Conservation (phyloP, 768 basidiomycete genomes). For the Rhizopogon roseolus region DNA sequence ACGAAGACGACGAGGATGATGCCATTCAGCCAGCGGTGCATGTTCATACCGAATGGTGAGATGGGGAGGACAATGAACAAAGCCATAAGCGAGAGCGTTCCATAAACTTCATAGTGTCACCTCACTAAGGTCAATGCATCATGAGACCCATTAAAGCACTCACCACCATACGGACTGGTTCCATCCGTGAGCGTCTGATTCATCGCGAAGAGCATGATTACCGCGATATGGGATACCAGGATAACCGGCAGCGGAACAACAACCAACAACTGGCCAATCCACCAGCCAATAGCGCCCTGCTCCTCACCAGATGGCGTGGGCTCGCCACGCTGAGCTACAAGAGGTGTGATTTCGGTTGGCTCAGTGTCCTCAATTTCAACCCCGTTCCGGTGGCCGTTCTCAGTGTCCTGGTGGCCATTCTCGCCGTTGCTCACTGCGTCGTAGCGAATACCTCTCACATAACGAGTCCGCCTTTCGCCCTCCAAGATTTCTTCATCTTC, state of each 20-base stretch:
- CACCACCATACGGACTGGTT: conserved; percentile 43
- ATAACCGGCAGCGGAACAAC: conserved; percentile 50
- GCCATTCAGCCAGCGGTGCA: conserved; percentile 34
- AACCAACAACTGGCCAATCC: conserved; percentile 56
- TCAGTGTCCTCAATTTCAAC: conserved; percentile 32
- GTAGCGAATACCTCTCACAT: conserved; percentile 17
- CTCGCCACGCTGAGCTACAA: conserved; percentile 31
- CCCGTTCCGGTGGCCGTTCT: conserved; percentile 7
- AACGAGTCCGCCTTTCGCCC: conserved; percentile 3
- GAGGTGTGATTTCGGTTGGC: conserved; percentile 54
- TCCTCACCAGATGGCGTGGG: conserved; percentile 5
- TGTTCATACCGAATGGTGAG: conserved; percentile 57
- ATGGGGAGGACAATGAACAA: conserved; percentile 54
- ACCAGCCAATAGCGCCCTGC: conserved; percentile 35
- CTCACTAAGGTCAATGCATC: background rate
- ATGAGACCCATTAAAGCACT: conserved; percentile 15
- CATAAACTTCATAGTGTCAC: conserved; percentile 42
- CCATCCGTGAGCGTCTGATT: conserved; percentile 64
- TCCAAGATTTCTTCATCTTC: conserved; percentile 6
- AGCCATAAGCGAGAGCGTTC: conserved; percentile 37
- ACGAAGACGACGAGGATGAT: conserved; percentile 37
- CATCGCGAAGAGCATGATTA: conserved; percentile 42
- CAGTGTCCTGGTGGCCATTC: conserved; percentile 1
- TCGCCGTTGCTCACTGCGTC: conserved; percentile 20
- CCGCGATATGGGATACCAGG: conserved; percentile 44